phyloP scores from a whole-genome alignment of 2,329 filamentous ascomycete species.

The Pseudopyricularia javanii region DNA sequence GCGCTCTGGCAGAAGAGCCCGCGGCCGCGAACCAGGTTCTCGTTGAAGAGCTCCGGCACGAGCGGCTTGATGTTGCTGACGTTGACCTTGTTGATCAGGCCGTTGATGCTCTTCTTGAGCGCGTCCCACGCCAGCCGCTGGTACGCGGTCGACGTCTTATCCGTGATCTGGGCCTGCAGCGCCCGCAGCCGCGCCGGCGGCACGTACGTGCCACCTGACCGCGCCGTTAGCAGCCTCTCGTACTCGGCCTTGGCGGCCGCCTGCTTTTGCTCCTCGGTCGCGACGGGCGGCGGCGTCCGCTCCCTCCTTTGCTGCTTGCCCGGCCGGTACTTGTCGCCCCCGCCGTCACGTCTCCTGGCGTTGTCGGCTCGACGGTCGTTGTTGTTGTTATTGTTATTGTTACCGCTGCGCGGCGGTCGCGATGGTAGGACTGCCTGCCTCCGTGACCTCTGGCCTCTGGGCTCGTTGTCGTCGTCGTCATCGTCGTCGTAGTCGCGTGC shows the following conservation, averaged over 20 bases:
- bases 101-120: constrained; percentile 97
- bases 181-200: constrained; percentile 83
- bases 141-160: constrained; percentile 92
- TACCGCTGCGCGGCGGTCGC: background rate
- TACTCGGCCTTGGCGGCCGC: constrained; percentile 85
- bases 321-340: constrained; percentile 33
- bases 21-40: constrained; percentile 84
- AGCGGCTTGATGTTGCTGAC: constrained; percentile 96
- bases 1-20: constrained; percentile 91
- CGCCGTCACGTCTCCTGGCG: constrained; percentile 9
- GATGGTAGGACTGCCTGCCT: background rate
- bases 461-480: constrained; percentile 8
- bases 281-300: constrained; percentile 25
- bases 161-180: constrained; percentile 91
- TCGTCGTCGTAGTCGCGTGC: no score
- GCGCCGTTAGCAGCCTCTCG: constrained; percentile 81
- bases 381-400: background rate
- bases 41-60: constrained; percentile 86
- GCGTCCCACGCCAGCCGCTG: constrained; percentile 99
- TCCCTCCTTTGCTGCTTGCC: constrained; percentile 9
- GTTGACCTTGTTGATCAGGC: constrained; percentile 98
- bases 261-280: constrained; percentile 73
- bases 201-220: constrained; percentile 92
- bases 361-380: background rate
- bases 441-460: constrained; percentile 1